phyloP scores from a whole-genome alignment of 805 yeast species.

The Barnettozyma sp. region DNA sequence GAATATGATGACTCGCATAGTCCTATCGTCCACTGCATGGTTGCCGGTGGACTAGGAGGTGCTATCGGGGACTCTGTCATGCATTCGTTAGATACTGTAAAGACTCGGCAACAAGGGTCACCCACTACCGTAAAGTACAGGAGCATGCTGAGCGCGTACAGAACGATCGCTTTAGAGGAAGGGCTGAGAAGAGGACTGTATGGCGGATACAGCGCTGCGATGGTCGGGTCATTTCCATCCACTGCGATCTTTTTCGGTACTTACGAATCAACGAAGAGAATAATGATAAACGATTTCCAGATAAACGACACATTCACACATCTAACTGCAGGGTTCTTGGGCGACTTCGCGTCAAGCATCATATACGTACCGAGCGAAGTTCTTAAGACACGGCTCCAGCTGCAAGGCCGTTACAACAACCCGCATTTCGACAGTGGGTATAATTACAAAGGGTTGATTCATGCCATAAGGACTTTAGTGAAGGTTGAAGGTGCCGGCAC shows the following conservation, averaged over 20 bases:
- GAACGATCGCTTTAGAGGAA: slow-evolving; percentile 72
- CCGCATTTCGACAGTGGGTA: slow-evolving; percentile 76
- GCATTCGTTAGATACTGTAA: slow-evolving; percentile 96
- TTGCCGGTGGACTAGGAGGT: slow-evolving; percentile 96
- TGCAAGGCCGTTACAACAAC: slow-evolving; percentile 85
- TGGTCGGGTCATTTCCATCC: slow-evolving; percentile 88
- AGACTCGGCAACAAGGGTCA: slow-evolving; percentile 97
- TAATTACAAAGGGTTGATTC: slow-evolving; percentile 67
- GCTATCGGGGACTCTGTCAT: slow-evolving; percentile 84
- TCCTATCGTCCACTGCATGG: slow-evolving; percentile 52
- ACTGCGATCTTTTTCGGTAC: slow-evolving; percentile 93
- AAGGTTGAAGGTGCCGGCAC: slow-evolving; percentile 68
- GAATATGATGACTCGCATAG: slow-evolving; percentile 12
- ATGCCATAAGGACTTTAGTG: slow-evolving; percentile 63
- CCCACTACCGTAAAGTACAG: slow-evolving; percentile 58
- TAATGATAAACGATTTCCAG: slow-evolving; percentile 52
- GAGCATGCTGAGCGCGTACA: slow-evolving; percentile 69
- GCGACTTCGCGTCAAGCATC: slow-evolving; percentile 83
- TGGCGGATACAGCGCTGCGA: slow-evolving; percentile 89
- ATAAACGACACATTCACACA: slow-evolving; percentile 76
- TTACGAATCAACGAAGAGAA: slow-evolving; percentile 75
- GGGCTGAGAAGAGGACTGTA: slow-evolving; percentile 81
- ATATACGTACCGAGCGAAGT: slow-evolving; percentile 96
- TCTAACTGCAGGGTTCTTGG: slow-evolving; percentile 82
- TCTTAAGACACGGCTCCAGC: slow-evolving; percentile 82